Base-by-base conservation (phyloP, 345 rosid genomes). In the Clausena lansium region DNA sequence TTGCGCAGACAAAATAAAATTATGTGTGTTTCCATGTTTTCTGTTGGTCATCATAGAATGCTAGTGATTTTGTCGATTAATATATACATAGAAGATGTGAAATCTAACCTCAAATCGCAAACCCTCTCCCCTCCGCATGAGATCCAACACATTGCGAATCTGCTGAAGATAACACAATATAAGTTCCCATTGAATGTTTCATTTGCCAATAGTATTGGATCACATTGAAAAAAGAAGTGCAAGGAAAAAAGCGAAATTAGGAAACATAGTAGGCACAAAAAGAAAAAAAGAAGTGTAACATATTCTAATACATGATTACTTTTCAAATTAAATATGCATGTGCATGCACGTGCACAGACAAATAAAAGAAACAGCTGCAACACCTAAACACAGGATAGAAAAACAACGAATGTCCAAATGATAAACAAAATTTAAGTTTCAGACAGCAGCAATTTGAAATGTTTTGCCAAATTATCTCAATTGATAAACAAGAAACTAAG, bases 51-150 rank as follows among this genome's bases (percentile, higher is more conserved):
- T 67, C 3, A 27, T n/a, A 28, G 25, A 72, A 35, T 30, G 22
- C 6, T 11, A 64, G 47, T 14, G 35, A 33, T 33, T 35, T 32
- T 30, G 27, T 50, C 9, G 32, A 67, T 14, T 9, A 54, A 77
- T 6, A 55, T 55, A 75, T 10, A 77, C 17, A 75, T n/a, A 17
- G 38, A 25, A 55, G 33, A 22, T 64, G 38, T 4, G 45, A 61
- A 70, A 67, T 7, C 88, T 68, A 78, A 93, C 98, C 98, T 93
- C 97, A 59, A 91, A 67, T 36, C 89, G 95, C 87, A 95, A 83
- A 81, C 84, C 84, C 84, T 94, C 97, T 15, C 92, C 91, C 82
- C 97, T 85, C 20, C 92, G 97, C 94, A 95, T 88, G 55, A 91
- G 88, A 81, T 91, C 98, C 93, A 93, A 80, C 84, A 89, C 89